Evolutionary conservation across 257 asterid genomes (phyloP).

Genomic region (Solanum etuberosum): DNA sequence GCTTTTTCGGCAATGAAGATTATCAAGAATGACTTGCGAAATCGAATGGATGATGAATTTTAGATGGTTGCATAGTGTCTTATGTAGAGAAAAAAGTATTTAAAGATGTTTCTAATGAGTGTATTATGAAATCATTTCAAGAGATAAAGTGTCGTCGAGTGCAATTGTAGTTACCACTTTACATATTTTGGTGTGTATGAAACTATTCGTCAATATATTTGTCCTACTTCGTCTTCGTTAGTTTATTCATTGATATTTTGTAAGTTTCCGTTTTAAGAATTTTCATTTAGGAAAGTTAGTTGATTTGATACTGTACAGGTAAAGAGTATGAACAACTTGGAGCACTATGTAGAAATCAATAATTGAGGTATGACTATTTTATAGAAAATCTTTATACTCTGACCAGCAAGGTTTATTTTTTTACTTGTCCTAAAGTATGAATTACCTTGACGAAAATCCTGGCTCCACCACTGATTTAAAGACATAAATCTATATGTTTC

Average conservation of each 20-base stretch:
- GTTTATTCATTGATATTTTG: neutral
- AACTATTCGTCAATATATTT: too few relatives aligned
- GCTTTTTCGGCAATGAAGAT: neutral
- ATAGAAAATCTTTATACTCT: too few relatives aligned
- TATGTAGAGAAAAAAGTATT: neutral
- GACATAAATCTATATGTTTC: too few relatives aligned
- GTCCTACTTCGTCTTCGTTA: neutral
- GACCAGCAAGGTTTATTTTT: neutral
- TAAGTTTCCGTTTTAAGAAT: too few relatives aligned
- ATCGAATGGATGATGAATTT: neutral
- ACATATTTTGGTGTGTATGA: neutral
- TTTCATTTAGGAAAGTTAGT: neutral
- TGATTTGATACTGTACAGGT: too few relatives aligned
- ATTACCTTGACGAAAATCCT: neutral
- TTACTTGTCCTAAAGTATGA: neutral
- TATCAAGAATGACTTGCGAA: neutral
- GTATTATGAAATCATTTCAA: neutral
- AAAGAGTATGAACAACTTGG: too few relatives aligned
- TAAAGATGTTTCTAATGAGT: neutral
- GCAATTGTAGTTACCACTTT: neutral
- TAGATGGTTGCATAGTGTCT: neutral
- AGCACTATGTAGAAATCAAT: too few relatives aligned
- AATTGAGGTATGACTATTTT: too few relatives aligned
- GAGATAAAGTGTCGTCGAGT: neutral
- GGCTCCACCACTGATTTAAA: neutral